These are phyloP conservation scores for Kodamaea nitidulidarum DNA, from an alignment of 805 yeast genomes.

Conservation along the genomic window DNA sequence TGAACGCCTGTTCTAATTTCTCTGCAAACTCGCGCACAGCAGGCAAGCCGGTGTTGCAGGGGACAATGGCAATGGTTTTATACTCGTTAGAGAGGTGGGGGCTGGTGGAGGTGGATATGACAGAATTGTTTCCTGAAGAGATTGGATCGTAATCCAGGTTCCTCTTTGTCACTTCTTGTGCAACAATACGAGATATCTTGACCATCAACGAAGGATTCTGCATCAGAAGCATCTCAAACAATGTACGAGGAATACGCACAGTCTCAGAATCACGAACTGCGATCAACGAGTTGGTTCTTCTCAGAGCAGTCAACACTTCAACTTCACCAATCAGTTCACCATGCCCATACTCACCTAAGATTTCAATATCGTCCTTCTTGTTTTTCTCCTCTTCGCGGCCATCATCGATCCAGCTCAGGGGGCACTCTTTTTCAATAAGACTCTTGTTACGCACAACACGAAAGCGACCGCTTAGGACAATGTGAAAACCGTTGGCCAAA, in stretches of 20 bases:
- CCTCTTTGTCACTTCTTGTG: constrained; percentile 40
- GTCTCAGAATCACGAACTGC: constrained; percentile 93
- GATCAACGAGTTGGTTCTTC: constrained; percentile 63
- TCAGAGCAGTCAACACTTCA: constrained; percentile 81
- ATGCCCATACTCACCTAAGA: constrained; percentile 80
- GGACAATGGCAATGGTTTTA: constrained; percentile 81
- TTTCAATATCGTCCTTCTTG: constrained; percentile 22
- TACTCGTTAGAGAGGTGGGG: constrained; percentile 45
- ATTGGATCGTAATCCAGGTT: neutral
- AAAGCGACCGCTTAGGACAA: constrained; percentile 84
- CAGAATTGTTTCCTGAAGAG: neutral
- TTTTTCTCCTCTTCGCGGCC: constrained; percentile 2
- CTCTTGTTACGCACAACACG: constrained; percentile 48
- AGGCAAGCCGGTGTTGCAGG: constrained; percentile 78
- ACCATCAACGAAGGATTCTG: constrained; percentile 89
- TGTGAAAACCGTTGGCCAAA: constrained; percentile 84
- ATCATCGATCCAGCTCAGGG: constrained; percentile 5
- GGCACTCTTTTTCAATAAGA: constrained; percentile 21
- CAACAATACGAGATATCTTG: constrained; percentile 83
- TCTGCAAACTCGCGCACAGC: constrained; percentile 74
- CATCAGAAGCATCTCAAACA: constrained; percentile 79
- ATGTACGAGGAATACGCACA: constrained; percentile 85
- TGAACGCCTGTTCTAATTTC: constrained; percentile 64
- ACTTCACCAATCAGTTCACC: constrained; percentile 95
- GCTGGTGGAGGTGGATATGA: constrained; percentile 17